Evolutionary conservation across 768 basidiomycete genomes (phyloP), one percentile per base, ranked within the genome.

Genomic region (Kwoniella bestiolae): DNA sequence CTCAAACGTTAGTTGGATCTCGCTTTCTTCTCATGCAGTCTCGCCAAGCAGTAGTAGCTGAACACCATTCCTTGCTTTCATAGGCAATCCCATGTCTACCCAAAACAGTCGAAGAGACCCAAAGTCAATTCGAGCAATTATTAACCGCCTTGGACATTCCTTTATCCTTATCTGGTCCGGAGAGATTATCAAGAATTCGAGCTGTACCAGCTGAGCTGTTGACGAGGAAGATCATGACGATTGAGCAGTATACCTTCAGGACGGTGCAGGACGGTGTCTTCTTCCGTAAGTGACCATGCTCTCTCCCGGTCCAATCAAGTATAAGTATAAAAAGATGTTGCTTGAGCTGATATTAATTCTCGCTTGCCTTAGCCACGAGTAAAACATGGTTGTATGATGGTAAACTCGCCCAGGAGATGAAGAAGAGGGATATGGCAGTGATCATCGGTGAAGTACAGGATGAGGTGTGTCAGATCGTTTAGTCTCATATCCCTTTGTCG

Each of bases 71-170:
- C 32, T 47, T 21, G 51, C 38, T 55, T 28, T 63, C 49, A 8
- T 44, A 67, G 46, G 66, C 66, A n/a, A 59, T 67, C 35, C 60
- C 60, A 21, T 55, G 61, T 51, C 44, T 63, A 28, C 66, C 66
- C 29, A 67, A 67, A 31, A 55, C 66, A 7, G 56, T 67, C 18
- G 66, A 61, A 44, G 60, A 67, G 16, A 58, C 55, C 12, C 66
- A 67, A 53, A 21, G 21, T 4, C 61, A 63, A 41, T 67, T 67
- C 45, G 59, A 67, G 41, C 50, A 47, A 3, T 47, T 67, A n/a
- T 23, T 55, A 23, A 55, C 34, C 31, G 61, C 66, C 2, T 32
- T 67, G 21, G 55, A 45, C 18, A 63, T 67, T 25, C 47, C 66
- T 5, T 41, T 63, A 21, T 45, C 49, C 6, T 35, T 63, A 18